Evolutionary conservation across 257 asterid species (phyloP).

Genomic region (Linderniella brevidens): DNA sequence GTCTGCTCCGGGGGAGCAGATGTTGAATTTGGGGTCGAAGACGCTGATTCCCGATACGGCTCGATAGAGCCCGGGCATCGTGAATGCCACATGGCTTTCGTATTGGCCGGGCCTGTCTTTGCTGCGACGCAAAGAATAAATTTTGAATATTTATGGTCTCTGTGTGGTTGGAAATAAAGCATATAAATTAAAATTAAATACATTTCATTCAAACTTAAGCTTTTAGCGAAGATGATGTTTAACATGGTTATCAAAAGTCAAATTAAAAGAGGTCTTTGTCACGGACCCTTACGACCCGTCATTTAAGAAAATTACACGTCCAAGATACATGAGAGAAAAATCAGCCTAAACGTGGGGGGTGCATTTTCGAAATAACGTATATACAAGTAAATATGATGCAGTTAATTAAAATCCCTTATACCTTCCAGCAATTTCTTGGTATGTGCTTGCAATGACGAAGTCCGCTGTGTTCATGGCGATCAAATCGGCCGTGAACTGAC

Average conservation of each 20-base stretch:
- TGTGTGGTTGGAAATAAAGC: too few species aligned
- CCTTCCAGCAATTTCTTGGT: slow-evolving; percentile 97
- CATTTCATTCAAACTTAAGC: too few species aligned
- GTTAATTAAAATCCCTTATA: slow-evolving; percentile 5
- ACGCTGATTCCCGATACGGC: slow-evolving; percentile 68
- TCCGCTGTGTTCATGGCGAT: slow-evolving; percentile 86
- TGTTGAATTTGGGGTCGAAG: slow-evolving; percentile 81
- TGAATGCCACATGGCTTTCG: slow-evolving; percentile 64
- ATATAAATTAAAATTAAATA: too few species aligned
- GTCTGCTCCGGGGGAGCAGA: slow-evolving; percentile 87
- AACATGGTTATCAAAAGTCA: too few species aligned
- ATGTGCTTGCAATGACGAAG: slow-evolving; percentile 85
- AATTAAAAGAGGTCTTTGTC: too few species aligned
- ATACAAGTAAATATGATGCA: too few species aligned
- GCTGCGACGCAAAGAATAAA: slow-evolving; percentile 33
- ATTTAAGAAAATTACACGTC: too few species aligned
- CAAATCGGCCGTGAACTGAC: slow-evolving; percentile 85
- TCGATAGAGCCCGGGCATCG: slow-evolving; percentile 79
- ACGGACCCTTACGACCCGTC: too few species aligned
- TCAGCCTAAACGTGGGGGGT: too few species aligned
- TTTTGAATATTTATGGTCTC: neutral
- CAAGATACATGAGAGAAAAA: too few species aligned
- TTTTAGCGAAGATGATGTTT: too few species aligned
- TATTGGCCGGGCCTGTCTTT: slow-evolving; percentile 84
- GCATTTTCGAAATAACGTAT: too few species aligned